Evolutionary conservation across 1,139 yeast genomes (phyloP).

Genomic region (Magnusiomyces suaveolens): DNA sequence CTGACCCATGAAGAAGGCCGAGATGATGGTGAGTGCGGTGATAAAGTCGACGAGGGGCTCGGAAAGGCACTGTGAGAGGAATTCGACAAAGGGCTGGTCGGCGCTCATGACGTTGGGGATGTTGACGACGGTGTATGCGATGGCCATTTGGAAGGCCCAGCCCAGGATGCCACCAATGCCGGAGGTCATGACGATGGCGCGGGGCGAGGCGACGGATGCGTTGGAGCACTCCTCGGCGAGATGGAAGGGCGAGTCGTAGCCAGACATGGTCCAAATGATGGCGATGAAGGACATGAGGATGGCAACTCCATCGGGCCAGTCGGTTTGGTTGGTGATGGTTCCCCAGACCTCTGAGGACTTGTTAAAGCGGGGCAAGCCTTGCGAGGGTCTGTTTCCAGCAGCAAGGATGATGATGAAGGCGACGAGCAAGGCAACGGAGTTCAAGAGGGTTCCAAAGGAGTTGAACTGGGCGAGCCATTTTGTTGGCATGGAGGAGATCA

Average conservation of each 20-base stretch:
- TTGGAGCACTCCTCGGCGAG: conserved; percentile 62
- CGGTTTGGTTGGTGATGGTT: conserved; percentile 49
- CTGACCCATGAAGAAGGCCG: conserved; percentile 59
- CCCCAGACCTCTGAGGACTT: conserved; percentile 46
- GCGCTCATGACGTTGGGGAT: conserved; percentile 43
- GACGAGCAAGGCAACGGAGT: conserved; percentile 42
- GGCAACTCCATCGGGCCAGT: conserved; percentile 58
- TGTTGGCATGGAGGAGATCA: conserved; percentile 36
- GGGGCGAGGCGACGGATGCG: conserved; percentile 56
- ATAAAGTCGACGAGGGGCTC: conserved; percentile 43
- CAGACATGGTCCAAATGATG: conserved; percentile 68
- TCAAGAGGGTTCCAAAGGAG: conserved; percentile 42
- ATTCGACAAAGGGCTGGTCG: conserved; percentile 56
- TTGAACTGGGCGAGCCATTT: conserved; percentile 50
- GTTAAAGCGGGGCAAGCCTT: conserved; percentile 46
- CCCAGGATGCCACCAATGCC: conserved; percentile 53
- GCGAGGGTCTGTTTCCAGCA: conserved; percentile 37
- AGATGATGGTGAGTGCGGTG: conserved; percentile 49
- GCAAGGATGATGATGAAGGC: conserved; percentile 51
- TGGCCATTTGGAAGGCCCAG: conserved; percentile 52
- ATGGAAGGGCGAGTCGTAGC: conserved; percentile 68
- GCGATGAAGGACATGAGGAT: conserved; percentile 54
- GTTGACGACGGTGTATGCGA: conserved; percentile 55
- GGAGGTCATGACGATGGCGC: conserved; percentile 59
- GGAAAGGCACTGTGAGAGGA: conserved; percentile 44